Evolutionary conservation across 2,329 filamentous ascomycete genomes (phyloP).

Genomic region (Botrytis fabae): DNA sequence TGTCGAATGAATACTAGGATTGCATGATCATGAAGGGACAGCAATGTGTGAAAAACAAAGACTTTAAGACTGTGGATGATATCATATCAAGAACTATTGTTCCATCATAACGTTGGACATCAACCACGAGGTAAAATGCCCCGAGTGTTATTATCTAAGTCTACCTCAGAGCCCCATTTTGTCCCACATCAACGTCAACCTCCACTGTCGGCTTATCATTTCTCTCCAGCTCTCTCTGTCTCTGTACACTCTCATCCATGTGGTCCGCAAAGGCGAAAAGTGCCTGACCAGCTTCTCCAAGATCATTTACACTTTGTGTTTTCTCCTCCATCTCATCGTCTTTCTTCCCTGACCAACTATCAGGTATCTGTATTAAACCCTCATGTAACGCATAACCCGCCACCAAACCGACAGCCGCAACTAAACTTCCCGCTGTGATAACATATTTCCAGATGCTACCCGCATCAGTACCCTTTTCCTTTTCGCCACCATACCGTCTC

Average conservation of each 20-base stretch:
- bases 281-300: constrained; percentile 38
- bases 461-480: constrained; percentile 28
- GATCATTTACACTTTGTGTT: constrained; percentile 28
- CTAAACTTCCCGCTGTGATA: constrained; percentile 33
- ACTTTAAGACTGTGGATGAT: not conserved
- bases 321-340: constrained; percentile 13
- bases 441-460: constrained; percentile 31
- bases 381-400: constrained; percentile 40
- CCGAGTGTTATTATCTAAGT: not conserved
- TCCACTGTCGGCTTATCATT: constrained; percentile 29
- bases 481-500: constrained; percentile 32
- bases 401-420: constrained; percentile 38
- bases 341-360: constrained; percentile 22
- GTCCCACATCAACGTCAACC: constrained; percentile 30
- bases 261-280: constrained; percentile 33
- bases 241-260: constrained; percentile 29
- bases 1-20: not conserved
- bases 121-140: not conserved
- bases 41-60: not conserved
- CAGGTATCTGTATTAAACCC: constrained; percentile 37
- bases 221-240: constrained; percentile 25
- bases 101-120: not conserved
- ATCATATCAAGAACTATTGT: not conserved
- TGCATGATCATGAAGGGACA: not conserved
- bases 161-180: not conserved